These are phyloP conservation scores for Penicillium riverlandense DNA, from an alignment of 495 filamentous ascomycete genomes.

Conservation along the genomic window DNA sequence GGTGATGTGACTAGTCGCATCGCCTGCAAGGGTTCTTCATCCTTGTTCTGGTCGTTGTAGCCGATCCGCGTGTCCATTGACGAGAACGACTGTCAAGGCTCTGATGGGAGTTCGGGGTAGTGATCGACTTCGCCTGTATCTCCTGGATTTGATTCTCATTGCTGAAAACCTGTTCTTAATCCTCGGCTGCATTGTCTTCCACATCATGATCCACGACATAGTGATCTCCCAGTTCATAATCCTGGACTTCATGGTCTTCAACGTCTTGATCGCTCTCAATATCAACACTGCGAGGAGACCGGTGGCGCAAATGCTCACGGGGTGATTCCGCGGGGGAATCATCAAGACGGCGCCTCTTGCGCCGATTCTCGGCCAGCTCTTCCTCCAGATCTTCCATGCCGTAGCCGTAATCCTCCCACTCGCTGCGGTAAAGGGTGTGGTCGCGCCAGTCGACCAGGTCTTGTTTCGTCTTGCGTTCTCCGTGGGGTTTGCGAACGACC, in stretches of 20 bases:
- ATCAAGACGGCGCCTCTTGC: conserved; percentile 24
- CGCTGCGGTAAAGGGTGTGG: conserved; percentile 31
- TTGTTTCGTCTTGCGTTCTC: conserved; percentile 21
- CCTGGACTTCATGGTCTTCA: background rate
- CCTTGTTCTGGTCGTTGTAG: no score
- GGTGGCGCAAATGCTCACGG: no score
- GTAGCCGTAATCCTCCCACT: conserved; percentile 44
- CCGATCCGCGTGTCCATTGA: no score
- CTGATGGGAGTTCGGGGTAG: no score
- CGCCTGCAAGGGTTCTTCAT: no score
- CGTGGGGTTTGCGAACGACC: conserved; percentile 6
- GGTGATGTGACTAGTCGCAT: no score
- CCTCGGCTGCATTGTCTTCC: no score
- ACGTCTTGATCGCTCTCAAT: background rate
- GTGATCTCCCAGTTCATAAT: background rate
- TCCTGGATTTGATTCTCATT: no score
- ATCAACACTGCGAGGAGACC: background rate
- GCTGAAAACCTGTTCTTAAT: no score
- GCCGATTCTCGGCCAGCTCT: conserved; percentile 24
- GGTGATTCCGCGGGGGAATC: no score
- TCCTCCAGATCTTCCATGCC: conserved; percentile 22
- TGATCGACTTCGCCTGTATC: background rate
- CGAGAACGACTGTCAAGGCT: no score
- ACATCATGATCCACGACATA: no score
- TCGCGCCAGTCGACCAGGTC: conserved; percentile 40